Base-by-base conservation (phyloP, 1,139 yeast genomes). In the Pichia sp. region DNA sequence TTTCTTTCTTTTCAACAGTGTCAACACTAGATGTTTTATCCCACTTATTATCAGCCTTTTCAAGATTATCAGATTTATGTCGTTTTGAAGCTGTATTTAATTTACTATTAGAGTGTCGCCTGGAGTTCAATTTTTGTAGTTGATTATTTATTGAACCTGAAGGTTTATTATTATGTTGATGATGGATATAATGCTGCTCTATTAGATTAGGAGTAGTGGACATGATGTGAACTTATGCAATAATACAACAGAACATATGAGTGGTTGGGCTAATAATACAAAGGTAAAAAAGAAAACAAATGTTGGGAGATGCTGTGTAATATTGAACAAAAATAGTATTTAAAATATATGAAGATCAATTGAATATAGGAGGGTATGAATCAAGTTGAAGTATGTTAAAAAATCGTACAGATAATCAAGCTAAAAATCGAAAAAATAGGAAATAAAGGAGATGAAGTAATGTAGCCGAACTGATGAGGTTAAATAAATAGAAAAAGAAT, bases 61-160 rank as follows among this genome's bases (percentile, higher is more conserved):
- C 22, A 13, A 32, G 15, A 16, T 20, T 39, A 42, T 40, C 39
- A 3, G 48, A 38, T 27, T 44, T 47, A 29, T 47, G 45, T 39
- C 50, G 29, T 35, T 47, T 47, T 9, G 37, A 12, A 20, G 42
- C 25, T 4, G 9, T 24, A 20, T 16, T 20, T 12, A 7, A 9
- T 4, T 40, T 9, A 16, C 24, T 32, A 5, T 1, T 8, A 12
- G 35, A 22, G 29, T 18, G 22, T 29, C 42, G 42, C 26, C 42
- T 40, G 29, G 36, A 29, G 9, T 27, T 18, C 13, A 29, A 15
- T 16, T 39, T 39, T 7, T 18, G n/a, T 20, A 24, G 8, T 18
- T 15, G 12, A 27, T 39, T 24, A 39, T 27, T 32, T 9, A 30
- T 30, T n/a, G 36, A 8, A 7, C 23, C 18, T 9, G 30, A n/a